Evolutionary conservation across 2,329 filamentous ascomycete genomes (phyloP).

Genomic region (Ceratocystis ficicola): DNA sequence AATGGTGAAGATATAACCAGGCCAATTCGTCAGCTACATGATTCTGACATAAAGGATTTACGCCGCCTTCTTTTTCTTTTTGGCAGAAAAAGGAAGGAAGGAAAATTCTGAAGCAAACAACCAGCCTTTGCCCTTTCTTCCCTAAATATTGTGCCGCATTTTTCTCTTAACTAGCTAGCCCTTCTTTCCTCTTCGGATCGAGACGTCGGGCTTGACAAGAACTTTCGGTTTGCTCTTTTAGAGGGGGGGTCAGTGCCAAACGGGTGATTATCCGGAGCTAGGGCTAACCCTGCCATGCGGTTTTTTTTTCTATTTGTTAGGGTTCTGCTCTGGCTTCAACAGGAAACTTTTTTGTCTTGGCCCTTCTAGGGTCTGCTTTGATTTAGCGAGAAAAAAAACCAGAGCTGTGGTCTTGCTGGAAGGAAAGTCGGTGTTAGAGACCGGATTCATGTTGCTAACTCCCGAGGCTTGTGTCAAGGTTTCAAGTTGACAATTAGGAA

Average conservation of each 20-base stretch:
- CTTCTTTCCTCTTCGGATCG: background rate
- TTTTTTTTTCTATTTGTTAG: background rate
- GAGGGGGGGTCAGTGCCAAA: background rate
- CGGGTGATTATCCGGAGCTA: background rate
- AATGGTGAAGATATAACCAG: background rate
- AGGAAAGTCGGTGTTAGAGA: background rate
- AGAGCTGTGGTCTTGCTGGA: background rate
- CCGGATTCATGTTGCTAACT: background rate
- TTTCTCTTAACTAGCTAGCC: background rate
- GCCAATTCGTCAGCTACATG: background rate
- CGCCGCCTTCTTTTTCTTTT: background rate
- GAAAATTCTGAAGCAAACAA: background rate
- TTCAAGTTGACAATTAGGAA: background rate
- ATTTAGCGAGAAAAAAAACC: background rate
- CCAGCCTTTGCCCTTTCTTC: background rate
- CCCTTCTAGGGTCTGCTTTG: background rate
- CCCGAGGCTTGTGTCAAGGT: slow-evolving; percentile 1
- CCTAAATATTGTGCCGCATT: background rate
- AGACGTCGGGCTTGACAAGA: background rate
- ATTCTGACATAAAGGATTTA: background rate
- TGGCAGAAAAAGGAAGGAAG: background rate
- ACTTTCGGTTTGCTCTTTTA: background rate
- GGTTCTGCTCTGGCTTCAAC: background rate
- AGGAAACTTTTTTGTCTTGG: background rate
- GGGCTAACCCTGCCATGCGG: background rate